These are phyloP conservation scores for Candida sp. DNA, from an alignment of 1,139 yeast species.

Conservation along the genomic window DNA sequence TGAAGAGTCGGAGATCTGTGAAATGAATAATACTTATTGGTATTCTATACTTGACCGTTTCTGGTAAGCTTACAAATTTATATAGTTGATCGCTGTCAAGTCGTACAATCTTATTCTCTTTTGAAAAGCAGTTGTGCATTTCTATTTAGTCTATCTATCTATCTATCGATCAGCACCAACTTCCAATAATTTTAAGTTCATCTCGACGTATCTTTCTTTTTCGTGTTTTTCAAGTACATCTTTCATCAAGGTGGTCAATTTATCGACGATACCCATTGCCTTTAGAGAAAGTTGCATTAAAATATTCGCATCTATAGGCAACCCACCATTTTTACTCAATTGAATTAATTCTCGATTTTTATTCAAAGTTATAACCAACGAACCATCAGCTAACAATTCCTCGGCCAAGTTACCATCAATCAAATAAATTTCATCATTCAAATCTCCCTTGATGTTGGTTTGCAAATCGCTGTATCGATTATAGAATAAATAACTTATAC, in stretches of 20 bases:
- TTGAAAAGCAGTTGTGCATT: too few relatives aligned
- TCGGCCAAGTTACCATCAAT: slow-evolving; percentile 80
- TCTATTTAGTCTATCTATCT: too few relatives aligned
- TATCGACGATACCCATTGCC: slow-evolving; percentile 63
- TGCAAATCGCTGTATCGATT: slow-evolving; percentile 59
- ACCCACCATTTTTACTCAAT: slow-evolving; percentile 86
- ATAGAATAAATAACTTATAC: slow-evolving; percentile 86
- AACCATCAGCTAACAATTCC: slow-evolving; percentile 75
- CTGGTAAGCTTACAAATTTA: too few relatives aligned
- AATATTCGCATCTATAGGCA: slow-evolving; percentile 72
- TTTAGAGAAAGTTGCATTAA: slow-evolving; percentile 67
- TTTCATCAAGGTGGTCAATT: slow-evolving; percentile 63
- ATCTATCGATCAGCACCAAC: slow-evolving; percentile 34
- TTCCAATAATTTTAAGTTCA: slow-evolving; percentile 31
- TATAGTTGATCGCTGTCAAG: too few relatives aligned
- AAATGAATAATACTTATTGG: too few relatives aligned
- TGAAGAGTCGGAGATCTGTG: too few relatives aligned
- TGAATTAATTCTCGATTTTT: slow-evolving; percentile 91
- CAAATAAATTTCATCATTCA: slow-evolving; percentile 54
- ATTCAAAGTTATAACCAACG: slow-evolving; percentile 80
- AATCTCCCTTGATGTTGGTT: slow-evolving; percentile 66
- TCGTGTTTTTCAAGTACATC: slow-evolving; percentile 55
- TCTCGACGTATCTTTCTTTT: slow-evolving; percentile 23
- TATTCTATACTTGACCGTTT: too few relatives aligned
- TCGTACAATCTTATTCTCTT: too few relatives aligned